Percentiles rank a stretch among this genome's conserved stretches.
These are phyloP conservation scores for Hypoxylon fragiforme DNA, from an alignment of 495 filamentous ascomycete species.

Conservation along the genomic window DNA sequence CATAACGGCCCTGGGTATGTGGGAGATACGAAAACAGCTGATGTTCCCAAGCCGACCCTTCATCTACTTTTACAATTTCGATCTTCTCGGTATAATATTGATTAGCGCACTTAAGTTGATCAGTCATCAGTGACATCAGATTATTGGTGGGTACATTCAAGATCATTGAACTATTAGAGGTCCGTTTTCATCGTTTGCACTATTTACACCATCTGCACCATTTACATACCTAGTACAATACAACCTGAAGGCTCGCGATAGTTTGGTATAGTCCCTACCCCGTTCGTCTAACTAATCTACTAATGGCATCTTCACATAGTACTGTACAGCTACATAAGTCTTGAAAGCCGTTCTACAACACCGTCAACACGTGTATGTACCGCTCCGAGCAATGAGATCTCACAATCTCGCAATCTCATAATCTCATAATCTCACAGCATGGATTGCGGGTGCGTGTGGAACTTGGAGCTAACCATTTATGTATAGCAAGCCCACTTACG, in stretches of 20 bases:
- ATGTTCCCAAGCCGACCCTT: background rate
- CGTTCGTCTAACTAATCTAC: background rate
- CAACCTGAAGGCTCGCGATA: background rate
- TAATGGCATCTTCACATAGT: too few relatives aligned
- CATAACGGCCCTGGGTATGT: too few relatives aligned
- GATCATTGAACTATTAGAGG: slow-evolving; percentile 22
- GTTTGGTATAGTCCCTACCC: background rate
- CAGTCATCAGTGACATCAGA: slow-evolving; percentile 31
- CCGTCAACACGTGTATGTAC: too few relatives aligned
- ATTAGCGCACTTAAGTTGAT: too few relatives aligned
- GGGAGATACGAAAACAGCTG: slow-evolving; percentile 21
- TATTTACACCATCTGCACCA: too few relatives aligned
- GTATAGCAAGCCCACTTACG: slow-evolving; percentile 2
- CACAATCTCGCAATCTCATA: too few relatives aligned
- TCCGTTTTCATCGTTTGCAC: slow-evolving; percentile 15
- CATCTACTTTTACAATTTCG: background rate
- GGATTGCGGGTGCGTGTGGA: too few relatives aligned
- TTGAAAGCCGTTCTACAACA: too few relatives aligned
- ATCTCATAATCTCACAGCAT: too few relatives aligned
- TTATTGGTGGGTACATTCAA: slow-evolving; percentile 17
- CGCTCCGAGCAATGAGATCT: slow-evolving; percentile 14
- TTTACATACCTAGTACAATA: too few relatives aligned
- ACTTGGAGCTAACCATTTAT: too few relatives aligned
- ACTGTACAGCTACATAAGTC: too few relatives aligned
- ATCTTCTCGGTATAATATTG: slow-evolving; percentile 14